phyloP scores from a whole-genome alignment of 2,329 filamentous ascomycete genomes.

The Claviceps sp. region DNA sequence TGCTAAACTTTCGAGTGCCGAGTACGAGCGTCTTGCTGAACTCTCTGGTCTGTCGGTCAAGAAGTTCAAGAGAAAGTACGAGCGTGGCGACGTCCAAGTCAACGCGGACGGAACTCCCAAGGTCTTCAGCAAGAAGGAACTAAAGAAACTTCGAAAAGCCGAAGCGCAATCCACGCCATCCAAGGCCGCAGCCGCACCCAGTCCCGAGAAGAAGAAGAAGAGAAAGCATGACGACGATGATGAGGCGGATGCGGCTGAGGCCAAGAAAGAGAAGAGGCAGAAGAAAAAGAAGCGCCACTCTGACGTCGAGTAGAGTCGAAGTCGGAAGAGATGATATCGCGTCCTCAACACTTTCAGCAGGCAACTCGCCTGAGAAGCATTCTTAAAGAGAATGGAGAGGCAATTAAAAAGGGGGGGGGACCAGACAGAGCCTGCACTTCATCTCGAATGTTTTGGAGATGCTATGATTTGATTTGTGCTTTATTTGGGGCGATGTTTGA shows the following conservation, averaged over 20 bases:
- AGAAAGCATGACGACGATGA: slow-evolving; percentile 57
- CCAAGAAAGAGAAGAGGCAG: slow-evolving; percentile 46
- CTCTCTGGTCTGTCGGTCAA: slow-evolving; percentile 56
- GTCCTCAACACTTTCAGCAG: background rate
- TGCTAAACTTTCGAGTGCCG: slow-evolving; percentile 38
- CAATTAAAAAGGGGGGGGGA: background rate
- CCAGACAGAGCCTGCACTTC: slow-evolving; percentile 6
- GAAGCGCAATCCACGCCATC: slow-evolving; percentile 36
- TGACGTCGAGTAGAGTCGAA: slow-evolving; percentile 6
- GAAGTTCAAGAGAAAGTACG: slow-evolving; percentile 69
- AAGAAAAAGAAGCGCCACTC: slow-evolving; percentile 35
- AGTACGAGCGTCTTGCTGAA: slow-evolving; percentile 47
- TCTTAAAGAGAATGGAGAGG: no score
- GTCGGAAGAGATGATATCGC: background rate
- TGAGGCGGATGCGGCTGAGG: slow-evolving; percentile 46
- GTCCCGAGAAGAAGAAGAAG: slow-evolving; percentile 47
- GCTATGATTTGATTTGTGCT: slow-evolving; percentile 18
- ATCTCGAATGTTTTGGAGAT: slow-evolving; percentile 11
- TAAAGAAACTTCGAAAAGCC: slow-evolving; percentile 57
- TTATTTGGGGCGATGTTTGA: background rate
- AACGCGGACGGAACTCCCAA: slow-evolving; percentile 51
- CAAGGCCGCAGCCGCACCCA: slow-evolving; percentile 22
- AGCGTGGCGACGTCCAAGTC: slow-evolving; percentile 60
- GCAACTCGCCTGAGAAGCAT: background rate
- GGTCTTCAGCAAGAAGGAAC: slow-evolving; percentile 60